A percentile compares a stretch with the other conserved stretches of the same genome.
phyloP scores from a whole-genome alignment of 2,329 filamentous ascomycete genomes.

The Ophiognomonia clavigignenti-juglandacearum region DNA sequence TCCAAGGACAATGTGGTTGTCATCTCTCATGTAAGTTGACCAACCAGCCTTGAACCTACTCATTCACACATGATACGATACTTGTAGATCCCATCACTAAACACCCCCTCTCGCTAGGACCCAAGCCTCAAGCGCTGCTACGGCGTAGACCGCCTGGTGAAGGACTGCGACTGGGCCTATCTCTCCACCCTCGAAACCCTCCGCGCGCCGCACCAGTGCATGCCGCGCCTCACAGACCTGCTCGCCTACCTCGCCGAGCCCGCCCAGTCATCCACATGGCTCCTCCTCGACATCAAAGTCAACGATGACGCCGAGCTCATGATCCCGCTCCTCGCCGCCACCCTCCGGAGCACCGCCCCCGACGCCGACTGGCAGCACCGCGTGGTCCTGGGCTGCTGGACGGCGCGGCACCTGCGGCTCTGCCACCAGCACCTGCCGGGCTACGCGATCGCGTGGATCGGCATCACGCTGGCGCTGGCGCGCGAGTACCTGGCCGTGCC shows the following conservation, averaged over 20 bases:
- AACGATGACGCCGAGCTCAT: conserved; percentile 67
- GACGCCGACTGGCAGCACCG: conserved; percentile 63
- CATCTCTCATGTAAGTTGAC: conserved; percentile 73
- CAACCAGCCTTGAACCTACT: too few species aligned
- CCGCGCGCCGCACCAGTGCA: conserved; percentile 60
- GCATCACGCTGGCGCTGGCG: conserved; percentile 63
- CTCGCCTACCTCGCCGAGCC: conserved; percentile 65
- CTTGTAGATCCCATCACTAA: too few species aligned
- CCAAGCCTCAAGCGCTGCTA: conserved; percentile 74
- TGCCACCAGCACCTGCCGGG: conserved; percentile 57
- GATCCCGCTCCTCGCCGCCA: conserved; percentile 62
- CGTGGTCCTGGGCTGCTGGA: conserved; percentile 77
- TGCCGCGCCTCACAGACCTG: conserved; percentile 72
- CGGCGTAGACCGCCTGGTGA: conserved; percentile 65
- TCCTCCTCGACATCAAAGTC: conserved; percentile 86
- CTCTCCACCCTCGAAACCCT: conserved; percentile 64
- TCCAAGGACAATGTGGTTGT: conserved; percentile 80
- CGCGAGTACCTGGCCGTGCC: conserved; percentile 61
- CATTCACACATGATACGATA: too few species aligned
- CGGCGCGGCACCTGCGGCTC: conserved; percentile 42
- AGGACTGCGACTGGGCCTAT: conserved; percentile 72
- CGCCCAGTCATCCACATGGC: conserved; percentile 65
- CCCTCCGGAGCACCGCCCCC: conserved; percentile 48
- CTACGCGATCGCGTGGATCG: conserved; percentile 64
- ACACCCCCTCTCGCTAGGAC: conserved; percentile 46